Evolutionary conservation across 768 basidiomycete genomes (phyloP).

Genomic region (Galerina marginata): DNA sequence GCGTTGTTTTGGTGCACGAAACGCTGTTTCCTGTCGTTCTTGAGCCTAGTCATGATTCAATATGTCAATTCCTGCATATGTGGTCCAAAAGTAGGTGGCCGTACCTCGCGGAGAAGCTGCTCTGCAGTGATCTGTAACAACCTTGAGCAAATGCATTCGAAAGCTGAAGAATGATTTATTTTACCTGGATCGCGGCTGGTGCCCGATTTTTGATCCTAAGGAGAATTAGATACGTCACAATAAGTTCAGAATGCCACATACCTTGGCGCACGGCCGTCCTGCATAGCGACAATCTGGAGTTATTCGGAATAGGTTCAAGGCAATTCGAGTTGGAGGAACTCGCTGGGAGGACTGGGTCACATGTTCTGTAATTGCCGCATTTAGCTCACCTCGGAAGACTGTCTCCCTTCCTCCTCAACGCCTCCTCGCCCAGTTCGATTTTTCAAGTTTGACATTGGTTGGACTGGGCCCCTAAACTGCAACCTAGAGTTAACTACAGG

Average conservation of each 20-base stretch:
- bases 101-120: conserved; percentile 93
- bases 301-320: too few relatives aligned
- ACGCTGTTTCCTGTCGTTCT: conserved; percentile 93
- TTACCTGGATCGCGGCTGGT: conserved; percentile 88
- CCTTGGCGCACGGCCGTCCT: conserved; percentile 84
- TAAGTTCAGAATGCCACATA: conserved; percentile 31
- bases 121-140: conserved; percentile 89
- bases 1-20: conserved; percentile 91
- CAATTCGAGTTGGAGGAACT: too few relatives aligned
- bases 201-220: conserved; percentile 93
- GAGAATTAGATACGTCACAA: conserved; percentile 7
- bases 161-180: neutral
- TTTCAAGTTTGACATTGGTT: too few relatives aligned
- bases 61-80: neutral
- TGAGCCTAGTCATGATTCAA: conserved; percentile 69
- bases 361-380: too few relatives aligned
- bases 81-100: neutral
- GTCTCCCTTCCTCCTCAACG: too few relatives aligned
- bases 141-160: conserved; percentile 4
- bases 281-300: conserved; percentile 47
- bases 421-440: too few relatives aligned
- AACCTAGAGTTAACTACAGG: too few relatives aligned
- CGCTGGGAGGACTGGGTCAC: too few relatives aligned
- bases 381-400: too few relatives aligned
- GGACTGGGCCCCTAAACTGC: too few relatives aligned